Percentiles rank a stretch among this genome's conserved stretches.
Conservation (phyloP, 2,329 filamentous ascomycete species). For the Clonostachys rosea region DNA sequence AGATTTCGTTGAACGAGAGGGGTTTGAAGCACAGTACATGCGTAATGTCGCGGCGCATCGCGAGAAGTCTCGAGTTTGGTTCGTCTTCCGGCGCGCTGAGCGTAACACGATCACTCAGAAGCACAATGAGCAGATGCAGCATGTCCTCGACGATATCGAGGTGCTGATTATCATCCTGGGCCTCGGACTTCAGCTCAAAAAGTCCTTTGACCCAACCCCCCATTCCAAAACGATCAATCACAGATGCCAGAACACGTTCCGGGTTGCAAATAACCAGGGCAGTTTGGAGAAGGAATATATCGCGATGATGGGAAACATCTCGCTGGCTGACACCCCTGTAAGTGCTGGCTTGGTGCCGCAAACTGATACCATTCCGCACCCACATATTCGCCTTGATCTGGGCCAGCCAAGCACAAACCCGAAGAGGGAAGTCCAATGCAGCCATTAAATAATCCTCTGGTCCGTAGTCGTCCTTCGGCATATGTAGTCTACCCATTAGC, state of each 20-base stretch:
- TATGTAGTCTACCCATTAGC: conserved; percentile 54
- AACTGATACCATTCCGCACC: conserved; percentile 94
- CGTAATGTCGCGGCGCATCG: conserved; percentile 83
- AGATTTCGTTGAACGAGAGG: conserved; percentile 89
- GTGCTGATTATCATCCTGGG: conserved; percentile 82
- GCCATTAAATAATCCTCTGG: conserved; percentile 80
- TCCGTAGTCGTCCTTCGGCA: conserved; percentile 51
- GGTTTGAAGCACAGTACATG: conserved; percentile 97
- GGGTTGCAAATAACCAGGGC: conserved; percentile 84
- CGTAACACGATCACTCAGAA: conserved; percentile 83
- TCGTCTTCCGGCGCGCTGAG: conserved; percentile 67
- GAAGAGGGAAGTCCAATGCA: conserved; percentile 86
- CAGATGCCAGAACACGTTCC: conserved; percentile 77
- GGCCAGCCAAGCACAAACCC: conserved; percentile 92
- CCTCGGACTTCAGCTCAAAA: conserved; percentile 67
- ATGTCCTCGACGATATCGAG: conserved; percentile 95
- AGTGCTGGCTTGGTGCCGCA: conserved; percentile 90
- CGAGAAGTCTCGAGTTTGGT: conserved; percentile 58
- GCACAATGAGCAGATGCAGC: conserved; percentile 84
- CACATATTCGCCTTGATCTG: conserved; percentile 99
- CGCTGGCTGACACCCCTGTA: conserved; percentile 86
- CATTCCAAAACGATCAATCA: conserved; percentile 89
- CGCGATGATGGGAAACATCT: conserved; percentile 90
- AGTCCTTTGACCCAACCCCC: conserved; percentile 80
- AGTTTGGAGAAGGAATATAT: conserved; percentile 90